Evolutionary conservation across 2,329 filamentous ascomycete genomes (phyloP).

Genomic region (Scedosporium aurantiacum): DNA sequence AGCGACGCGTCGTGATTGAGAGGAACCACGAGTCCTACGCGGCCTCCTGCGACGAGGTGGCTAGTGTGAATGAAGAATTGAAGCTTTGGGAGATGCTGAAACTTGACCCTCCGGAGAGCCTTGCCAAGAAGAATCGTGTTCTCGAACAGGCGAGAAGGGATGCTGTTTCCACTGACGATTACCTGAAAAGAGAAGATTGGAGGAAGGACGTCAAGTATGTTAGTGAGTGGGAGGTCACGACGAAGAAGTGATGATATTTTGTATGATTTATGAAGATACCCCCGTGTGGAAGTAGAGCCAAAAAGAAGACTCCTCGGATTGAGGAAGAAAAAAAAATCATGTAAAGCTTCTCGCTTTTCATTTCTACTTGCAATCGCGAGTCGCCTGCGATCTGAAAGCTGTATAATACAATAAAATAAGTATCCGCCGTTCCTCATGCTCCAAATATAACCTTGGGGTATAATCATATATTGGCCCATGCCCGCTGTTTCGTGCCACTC

Average conservation of each 20-base stretch:
- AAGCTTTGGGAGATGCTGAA: conserved; percentile 29
- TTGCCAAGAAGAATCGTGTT: neutral
- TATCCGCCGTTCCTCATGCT: neutral
- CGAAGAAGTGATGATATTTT: neutral
- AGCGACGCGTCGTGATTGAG: conserved; percentile 28
- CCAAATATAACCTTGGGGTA: neutral
- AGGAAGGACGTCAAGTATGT: conserved; percentile 22
- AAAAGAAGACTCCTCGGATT: neutral
- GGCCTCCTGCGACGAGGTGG: conserved; percentile 28
- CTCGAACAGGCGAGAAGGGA: neutral
- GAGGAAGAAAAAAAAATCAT: too few species aligned
- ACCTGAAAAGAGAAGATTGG: conserved; percentile 27
- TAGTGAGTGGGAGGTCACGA: conserved; percentile 31
- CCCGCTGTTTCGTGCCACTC: neutral
- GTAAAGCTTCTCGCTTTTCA: neutral
- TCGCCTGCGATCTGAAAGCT: neutral
- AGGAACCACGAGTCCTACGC: conserved; percentile 32
- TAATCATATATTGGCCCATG: neutral
- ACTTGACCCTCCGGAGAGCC: neutral
- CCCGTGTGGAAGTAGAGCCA: neutral
- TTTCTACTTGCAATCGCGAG: neutral
- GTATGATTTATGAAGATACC: neutral
- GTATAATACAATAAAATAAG: neutral
- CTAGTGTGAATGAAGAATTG: conserved; percentile 29
- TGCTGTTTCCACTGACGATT: conserved; percentile 1